Conservation (phyloP, 2,329 filamentous ascomycete genomes). For the Raffaelea ambrosiae region DNA sequence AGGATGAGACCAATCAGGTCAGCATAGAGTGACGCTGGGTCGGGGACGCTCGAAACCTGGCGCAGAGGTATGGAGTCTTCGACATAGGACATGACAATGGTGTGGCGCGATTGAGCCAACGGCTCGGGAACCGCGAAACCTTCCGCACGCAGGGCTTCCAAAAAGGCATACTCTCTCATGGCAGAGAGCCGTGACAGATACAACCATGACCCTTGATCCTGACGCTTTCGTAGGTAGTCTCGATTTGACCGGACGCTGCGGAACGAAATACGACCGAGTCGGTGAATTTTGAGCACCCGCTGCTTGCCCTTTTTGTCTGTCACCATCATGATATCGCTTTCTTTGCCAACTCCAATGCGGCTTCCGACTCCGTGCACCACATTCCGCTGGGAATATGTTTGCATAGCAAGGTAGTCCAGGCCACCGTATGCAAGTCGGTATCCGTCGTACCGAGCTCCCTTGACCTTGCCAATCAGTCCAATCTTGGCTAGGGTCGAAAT, state of each 20-base stretch:
- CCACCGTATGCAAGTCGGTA: slow-evolving; percentile 96
- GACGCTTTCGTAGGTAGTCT: slow-evolving; percentile 76
- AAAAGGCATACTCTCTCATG: slow-evolving; percentile 90
- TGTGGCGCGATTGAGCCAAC: slow-evolving; percentile 83
- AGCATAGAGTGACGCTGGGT: slow-evolving; percentile 81
- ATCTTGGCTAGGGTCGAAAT: slow-evolving; percentile 90
- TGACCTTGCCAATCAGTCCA: slow-evolving; percentile 82
- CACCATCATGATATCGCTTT: slow-evolving; percentile 93
- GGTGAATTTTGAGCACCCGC: slow-evolving; percentile 87
- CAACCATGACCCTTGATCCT: slow-evolving; percentile 79
- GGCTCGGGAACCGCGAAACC: slow-evolving; percentile 87
- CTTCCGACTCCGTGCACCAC: slow-evolving; percentile 87
- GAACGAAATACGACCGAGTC: slow-evolving; percentile 92
- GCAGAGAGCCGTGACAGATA: slow-evolving; percentile 91
- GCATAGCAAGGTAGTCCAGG: slow-evolving; percentile 92
- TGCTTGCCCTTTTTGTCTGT: slow-evolving; percentile 71
- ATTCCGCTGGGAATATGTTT: slow-evolving; percentile 73
- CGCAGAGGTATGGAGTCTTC: slow-evolving; percentile 89
- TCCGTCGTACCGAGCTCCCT: slow-evolving; percentile 95
- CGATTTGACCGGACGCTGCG: slow-evolving; percentile 92
- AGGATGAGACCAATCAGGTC: slow-evolving; percentile 84
- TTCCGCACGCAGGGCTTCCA: slow-evolving; percentile 75
- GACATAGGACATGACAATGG: slow-evolving; percentile 89
- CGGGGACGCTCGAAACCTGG: slow-evolving; percentile 74
- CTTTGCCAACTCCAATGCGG: slow-evolving; percentile 93